Evolutionary conservation across 176 grass and related monocot species (phyloP).

Genomic region (Thalia dealbata): DNA sequence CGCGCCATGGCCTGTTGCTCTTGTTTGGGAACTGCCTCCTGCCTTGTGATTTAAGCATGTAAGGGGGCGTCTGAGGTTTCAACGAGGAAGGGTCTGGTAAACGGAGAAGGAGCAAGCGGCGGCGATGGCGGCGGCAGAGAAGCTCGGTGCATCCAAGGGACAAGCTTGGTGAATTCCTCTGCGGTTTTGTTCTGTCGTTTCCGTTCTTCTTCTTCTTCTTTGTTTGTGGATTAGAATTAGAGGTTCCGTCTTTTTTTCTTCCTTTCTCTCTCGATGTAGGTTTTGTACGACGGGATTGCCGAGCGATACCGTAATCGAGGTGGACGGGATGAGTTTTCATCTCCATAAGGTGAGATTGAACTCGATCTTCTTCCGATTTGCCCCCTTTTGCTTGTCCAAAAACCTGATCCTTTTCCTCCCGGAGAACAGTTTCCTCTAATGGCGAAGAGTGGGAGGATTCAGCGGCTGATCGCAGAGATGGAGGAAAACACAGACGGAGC

Average conservation of each 20-base stretch:
- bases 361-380: not conserved
- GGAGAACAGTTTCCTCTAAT: slow-evolving; percentile 79
- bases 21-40: not conserved
- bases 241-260: not conserved
- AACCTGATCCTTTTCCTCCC: slow-evolving; percentile 8
- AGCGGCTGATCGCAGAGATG: slow-evolving; percentile 58
- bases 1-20: not conserved
- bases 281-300: slow-evolving; percentile 96
- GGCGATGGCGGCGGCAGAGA: slow-evolving; percentile 1
- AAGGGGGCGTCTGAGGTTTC: not conserved
- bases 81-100: not conserved
- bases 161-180: slow-evolving; percentile 10
- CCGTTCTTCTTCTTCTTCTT: not conserved
- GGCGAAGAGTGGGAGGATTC: slow-evolving; percentile 69
- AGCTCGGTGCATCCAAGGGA: not conserved
- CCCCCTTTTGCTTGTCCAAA: slow-evolving; percentile 10
- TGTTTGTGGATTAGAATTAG: not conserved
- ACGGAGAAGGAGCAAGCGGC: not conserved
- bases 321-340: slow-evolving; percentile 85
- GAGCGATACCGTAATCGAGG: slow-evolving; percentile 80
- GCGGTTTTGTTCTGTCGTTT: not conserved
- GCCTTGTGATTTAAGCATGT: not conserved
- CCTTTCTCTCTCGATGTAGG: slow-evolving; percentile 26
- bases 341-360: slow-evolving; percentile 60
- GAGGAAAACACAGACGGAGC: slow-evolving; percentile 18